Conservation (phyloP, 257 asterid genomes). For the Rhazya stricta region DNA sequence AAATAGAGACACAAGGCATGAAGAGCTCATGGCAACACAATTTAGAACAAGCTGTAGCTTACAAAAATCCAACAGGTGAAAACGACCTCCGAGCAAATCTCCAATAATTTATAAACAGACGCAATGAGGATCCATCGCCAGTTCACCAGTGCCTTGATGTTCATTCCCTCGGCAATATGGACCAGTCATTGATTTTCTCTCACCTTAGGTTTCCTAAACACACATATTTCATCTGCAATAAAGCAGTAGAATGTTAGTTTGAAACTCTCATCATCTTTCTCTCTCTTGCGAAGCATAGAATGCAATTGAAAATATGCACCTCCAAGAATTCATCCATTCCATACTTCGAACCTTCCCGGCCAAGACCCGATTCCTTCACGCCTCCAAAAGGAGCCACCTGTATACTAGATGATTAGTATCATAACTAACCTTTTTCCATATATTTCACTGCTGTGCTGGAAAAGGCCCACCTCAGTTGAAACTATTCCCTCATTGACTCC, state of each 20-base stretch:
- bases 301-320: slow-evolving; percentile 30
- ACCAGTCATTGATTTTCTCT: slow-evolving; percentile 19
- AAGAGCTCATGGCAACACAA: background rate
- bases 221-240: slow-evolving; percentile 58
- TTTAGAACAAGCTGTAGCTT: background rate
- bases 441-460: background rate
- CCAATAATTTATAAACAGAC: background rate
- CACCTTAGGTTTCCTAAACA: slow-evolving; percentile 72
- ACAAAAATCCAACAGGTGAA: background rate
- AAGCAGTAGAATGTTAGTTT: background rate
- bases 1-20: background rate
- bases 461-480: slow-evolving; percentile 75
- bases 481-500: slow-evolving; percentile 94
- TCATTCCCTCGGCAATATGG: background rate
- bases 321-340: slow-evolving; percentile 94
- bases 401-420: slow-evolving; percentile 12
- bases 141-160: background rate
- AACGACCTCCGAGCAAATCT: background rate
- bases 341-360: slow-evolving; percentile 96
- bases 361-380: slow-evolving; percentile 91
- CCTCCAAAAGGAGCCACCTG: slow-evolving; percentile 99
- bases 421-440: background rate
- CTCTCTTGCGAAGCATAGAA: background rate
- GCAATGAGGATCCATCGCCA: background rate
- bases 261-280: background rate